Evolutionary conservation across 495 filamentous ascomycete genomes (phyloP).

Genomic region (Aspergillus haitiensis): DNA sequence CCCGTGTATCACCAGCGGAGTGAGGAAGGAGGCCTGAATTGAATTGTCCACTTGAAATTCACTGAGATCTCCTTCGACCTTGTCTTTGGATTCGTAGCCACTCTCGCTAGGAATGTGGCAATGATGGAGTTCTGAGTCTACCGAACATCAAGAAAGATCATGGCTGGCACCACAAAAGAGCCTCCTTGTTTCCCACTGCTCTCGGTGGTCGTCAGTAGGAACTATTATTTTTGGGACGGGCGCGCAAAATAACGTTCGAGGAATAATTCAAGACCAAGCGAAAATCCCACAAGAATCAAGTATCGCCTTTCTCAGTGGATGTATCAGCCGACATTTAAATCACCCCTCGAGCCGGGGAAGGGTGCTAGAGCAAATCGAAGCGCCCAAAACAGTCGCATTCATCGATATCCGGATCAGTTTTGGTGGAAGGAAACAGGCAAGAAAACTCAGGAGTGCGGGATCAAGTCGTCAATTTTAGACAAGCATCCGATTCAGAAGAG

Average conservation of each 20-base stretch:
- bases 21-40: not conserved
- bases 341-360: not conserved
- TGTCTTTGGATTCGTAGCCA: not conserved
- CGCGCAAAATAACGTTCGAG: not conserved
- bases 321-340: not conserved
- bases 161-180: not conserved
- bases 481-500: too few relatives aligned
- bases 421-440: not conserved
- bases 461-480: too few relatives aligned
- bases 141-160: constrained; percentile 8
- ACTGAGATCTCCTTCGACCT: not conserved
- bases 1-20: constrained; percentile 10
- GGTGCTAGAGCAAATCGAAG: not conserved
- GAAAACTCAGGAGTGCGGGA: not conserved
- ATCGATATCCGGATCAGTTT: not conserved
- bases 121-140: constrained; percentile 8
- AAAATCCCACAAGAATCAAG: not conserved
- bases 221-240: too few relatives aligned
- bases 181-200: not conserved
- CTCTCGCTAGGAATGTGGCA: constrained; percentile 3
- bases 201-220: not conserved
- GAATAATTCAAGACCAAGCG: not conserved
- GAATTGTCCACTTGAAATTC: not conserved
- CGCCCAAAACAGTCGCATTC: not conserved
- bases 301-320: not conserved